These are phyloP conservation scores for Xylariaceae sp. DNA, from an alignment of 2,329 filamentous ascomycete species.

Conservation along the genomic window DNA sequence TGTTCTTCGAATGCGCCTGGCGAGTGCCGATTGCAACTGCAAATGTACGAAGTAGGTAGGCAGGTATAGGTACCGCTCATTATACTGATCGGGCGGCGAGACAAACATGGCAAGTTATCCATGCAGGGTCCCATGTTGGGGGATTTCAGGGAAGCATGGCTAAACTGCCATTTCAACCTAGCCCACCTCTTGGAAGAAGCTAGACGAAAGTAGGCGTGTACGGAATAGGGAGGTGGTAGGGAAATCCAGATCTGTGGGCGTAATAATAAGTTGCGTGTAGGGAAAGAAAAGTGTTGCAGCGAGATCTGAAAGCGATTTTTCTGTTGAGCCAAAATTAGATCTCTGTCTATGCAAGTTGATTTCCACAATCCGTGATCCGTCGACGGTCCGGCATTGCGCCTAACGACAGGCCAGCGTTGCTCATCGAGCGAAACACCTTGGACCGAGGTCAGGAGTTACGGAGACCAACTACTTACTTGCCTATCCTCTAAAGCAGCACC, in stretches of 20 bases:
- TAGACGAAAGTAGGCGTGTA: neutral
- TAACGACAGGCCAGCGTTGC: no score
- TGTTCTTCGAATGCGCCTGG: slow-evolving; percentile 1
- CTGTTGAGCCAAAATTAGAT: neutral
- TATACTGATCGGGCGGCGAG: neutral
- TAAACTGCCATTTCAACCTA: neutral
- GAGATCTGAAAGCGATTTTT: neutral
- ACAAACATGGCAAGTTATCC: slow-evolving; percentile 9
- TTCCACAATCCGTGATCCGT: no score
- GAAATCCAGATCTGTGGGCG: no score
- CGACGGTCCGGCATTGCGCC: no score
- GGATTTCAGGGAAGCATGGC: neutral
- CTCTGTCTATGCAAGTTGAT: no score
- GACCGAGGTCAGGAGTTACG: neutral
- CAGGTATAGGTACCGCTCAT: neutral
- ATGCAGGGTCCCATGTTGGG: slow-evolving; percentile 9
- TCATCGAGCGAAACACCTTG: neutral
- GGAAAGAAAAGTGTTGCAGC: neutral
- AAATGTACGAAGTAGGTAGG: neutral
- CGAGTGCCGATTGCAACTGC: slow-evolving; percentile 5
- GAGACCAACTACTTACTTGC: neutral
- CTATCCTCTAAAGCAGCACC: neutral
- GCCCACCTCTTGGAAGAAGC: neutral
- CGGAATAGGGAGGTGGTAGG: no score
- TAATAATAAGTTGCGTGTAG: neutral